Percentiles rank a stretch among this genome's conserved stretches.
These are phyloP conservation scores for Carpediemonas membranifera DNA, from an alignment of 78 protist genomes.

Conservation along the genomic window DNA sequence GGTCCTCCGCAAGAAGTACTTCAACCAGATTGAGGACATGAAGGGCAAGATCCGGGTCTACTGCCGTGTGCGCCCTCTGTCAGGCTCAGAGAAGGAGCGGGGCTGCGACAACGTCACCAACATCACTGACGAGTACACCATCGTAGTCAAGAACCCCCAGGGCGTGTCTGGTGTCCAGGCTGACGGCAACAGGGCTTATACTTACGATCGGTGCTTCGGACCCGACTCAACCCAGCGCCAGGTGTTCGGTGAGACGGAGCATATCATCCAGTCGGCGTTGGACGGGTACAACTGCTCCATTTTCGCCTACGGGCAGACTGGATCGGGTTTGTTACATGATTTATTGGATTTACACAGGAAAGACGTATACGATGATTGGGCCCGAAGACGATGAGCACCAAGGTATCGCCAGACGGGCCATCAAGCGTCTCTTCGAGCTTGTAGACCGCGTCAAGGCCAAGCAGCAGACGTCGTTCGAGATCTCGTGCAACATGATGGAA, in stretches of 20 bases:
- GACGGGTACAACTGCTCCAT: conserved; percentile 40
- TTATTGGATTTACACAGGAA: no score
- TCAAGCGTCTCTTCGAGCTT: neutral
- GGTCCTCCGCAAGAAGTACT: conserved; percentile 8
- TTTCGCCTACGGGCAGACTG: conserved; percentile 27
- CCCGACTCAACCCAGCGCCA: conserved; percentile 22
- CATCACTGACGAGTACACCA: neutral
- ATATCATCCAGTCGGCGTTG: conserved; percentile 5
- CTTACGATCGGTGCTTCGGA: conserved; percentile 18
- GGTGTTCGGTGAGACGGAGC: neutral
- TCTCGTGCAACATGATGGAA: conserved; percentile 1
- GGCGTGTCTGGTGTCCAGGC: no score
- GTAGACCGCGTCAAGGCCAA: neutral
- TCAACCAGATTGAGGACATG: conserved; percentile 20
- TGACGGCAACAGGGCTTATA: no score
- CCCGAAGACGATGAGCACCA: neutral
- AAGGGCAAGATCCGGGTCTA: conserved; percentile 26
- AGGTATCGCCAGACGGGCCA: conserved; percentile 18
- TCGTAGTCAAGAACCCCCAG: neutral
- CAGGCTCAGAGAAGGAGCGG: neutral
- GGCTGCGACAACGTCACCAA: neutral
- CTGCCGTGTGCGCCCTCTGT: neutral
- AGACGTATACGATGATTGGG: conserved; percentile 6
- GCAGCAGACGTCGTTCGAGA: neutral
- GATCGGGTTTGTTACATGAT: no score